phyloP scores from a whole-genome alignment of 306 rosid species.

The Vigna mungo region DNA sequence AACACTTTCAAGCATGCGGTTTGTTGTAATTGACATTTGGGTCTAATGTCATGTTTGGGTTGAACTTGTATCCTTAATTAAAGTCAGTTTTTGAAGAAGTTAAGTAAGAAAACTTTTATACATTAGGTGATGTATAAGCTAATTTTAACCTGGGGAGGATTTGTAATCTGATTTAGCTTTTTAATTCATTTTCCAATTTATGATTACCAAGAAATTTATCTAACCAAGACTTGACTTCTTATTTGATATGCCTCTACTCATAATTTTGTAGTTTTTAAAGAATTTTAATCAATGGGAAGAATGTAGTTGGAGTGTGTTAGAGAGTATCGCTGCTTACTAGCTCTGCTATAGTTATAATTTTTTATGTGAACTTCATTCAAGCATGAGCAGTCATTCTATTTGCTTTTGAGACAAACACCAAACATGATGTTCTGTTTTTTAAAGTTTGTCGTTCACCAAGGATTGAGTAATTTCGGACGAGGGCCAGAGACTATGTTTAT shows the following conservation, averaged over 20 bases:
- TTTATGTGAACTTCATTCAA: slow-evolving; percentile 9
- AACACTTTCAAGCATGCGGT: too few relatives aligned
- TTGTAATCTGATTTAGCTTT: neutral
- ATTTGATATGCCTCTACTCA: neutral
- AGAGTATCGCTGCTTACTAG: neutral
- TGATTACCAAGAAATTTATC: neutral
- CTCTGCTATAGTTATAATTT: neutral
- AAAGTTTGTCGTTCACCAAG: slow-evolving; percentile 1
- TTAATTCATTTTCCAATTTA: neutral
- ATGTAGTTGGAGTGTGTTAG: neutral
- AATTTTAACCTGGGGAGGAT: neutral
- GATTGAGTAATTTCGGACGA: neutral
- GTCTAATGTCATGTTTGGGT: neutral
- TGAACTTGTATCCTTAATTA: neutral
- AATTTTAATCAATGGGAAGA: neutral
- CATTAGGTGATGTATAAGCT: neutral
- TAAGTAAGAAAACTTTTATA: neutral
- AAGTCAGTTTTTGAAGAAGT: neutral
- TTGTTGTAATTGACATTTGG: too few relatives aligned
- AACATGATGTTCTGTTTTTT: slow-evolving; percentile 8
- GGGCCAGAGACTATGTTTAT: slow-evolving; percentile 13
- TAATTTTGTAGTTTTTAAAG: neutral
- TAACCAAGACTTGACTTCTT: neutral
- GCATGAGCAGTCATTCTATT: slow-evolving; percentile 2
- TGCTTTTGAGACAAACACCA: neutral